Evolutionary conservation across 164 flowering plant genomes (phyloP).

Genomic region (Aristolochia californica): DNA sequence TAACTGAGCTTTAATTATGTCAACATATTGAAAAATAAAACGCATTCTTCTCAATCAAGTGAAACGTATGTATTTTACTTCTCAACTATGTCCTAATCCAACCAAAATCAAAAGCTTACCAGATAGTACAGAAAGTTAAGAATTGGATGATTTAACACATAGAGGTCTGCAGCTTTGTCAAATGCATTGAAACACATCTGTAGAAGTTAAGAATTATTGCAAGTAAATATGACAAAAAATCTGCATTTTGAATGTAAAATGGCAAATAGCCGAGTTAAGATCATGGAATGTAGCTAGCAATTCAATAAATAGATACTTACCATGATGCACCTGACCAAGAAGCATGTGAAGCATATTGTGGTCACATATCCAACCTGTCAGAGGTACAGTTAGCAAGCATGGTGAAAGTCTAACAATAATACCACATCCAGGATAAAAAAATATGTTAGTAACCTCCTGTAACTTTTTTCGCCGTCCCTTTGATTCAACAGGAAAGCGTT

Average conservation of each 20-base stretch:
- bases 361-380: conserved; percentile 96
- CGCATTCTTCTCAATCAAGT: too few relatives aligned
- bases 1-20: too few relatives aligned
- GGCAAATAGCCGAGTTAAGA: not conserved
- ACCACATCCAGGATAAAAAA: not conserved
- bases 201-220: not conserved
- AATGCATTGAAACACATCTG: conserved; percentile 90
- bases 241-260: too few relatives aligned
- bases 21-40: too few relatives aligned
- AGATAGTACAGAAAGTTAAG: conserved; percentile 71
- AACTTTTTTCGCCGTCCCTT: conserved; percentile 92
- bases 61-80: too few relatives aligned
- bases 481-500: conserved; percentile 91
- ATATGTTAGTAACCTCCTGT: conserved; percentile 51
- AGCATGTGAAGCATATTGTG: conserved; percentile 88
- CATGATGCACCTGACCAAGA: conserved; percentile 82
- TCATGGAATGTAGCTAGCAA: not conserved
- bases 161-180: conserved; percentile 76
- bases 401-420: not conserved
- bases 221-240: too few relatives aligned
- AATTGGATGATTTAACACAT: conserved; percentile 81
- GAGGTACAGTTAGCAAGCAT: not conserved
- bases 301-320: conserved; percentile 32
- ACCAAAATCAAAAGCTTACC: conserved; percentile 31
- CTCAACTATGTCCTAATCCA: not conserved